Conservation (phyloP, 371 early-diverging fungal species). For the Mortierella sp. region DNA sequence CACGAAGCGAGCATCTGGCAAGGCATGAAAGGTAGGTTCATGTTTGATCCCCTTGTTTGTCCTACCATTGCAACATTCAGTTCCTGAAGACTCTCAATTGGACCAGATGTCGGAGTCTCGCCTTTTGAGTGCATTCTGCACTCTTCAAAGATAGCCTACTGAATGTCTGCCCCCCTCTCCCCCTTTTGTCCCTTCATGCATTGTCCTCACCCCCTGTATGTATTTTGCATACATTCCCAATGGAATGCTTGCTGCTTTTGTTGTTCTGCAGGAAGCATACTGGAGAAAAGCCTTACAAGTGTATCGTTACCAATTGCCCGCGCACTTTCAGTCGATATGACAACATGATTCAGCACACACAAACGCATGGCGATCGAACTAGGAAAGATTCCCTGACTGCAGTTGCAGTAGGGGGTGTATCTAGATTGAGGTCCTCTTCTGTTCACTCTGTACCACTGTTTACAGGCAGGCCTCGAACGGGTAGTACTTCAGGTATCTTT, state of each 20-base stretch:
- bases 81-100: too few relatives aligned
- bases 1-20: constrained; percentile 70
- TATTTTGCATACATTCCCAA: background rate
- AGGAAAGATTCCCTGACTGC: constrained; percentile 38
- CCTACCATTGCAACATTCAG: background rate
- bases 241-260: background rate
- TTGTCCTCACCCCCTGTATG: background rate
- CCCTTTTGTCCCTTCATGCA: too few relatives aligned
- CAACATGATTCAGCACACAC: constrained; percentile 75
- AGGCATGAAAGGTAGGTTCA: constrained; percentile 64
- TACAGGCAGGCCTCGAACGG: constrained; percentile 32
- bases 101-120: too few relatives aligned
- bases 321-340: constrained; percentile 70
- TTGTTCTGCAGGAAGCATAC: constrained; percentile 66
- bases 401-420: background rate
- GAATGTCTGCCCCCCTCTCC: too few relatives aligned
- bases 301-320: constrained; percentile 67
- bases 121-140: too few relatives aligned
- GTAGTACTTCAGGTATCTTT: constrained; percentile 43
- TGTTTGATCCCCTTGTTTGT: background rate
- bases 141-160: too few relatives aligned
- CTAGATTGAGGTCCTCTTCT: constrained; percentile 36
- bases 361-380: constrained; percentile 60
- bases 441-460: constrained; percentile 37
- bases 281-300: constrained; percentile 71